Evolutionary conservation across 2,329 filamentous ascomycete genomes (phyloP).

Genomic region (Fusarium chaquense): DNA sequence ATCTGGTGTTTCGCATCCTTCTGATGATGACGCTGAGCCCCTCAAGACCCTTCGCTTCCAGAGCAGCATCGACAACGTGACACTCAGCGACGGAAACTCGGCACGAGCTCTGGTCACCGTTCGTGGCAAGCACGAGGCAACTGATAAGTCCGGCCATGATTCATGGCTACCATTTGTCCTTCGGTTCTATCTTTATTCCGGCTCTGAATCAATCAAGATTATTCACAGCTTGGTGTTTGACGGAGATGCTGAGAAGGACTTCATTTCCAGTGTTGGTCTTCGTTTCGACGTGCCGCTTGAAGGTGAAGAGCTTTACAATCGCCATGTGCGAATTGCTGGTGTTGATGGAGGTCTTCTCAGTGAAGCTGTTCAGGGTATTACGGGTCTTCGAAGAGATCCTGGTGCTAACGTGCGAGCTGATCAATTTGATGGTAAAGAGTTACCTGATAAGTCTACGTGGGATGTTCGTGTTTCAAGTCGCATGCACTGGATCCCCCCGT

Average conservation of each 20-base stretch:
- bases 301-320: constrained; percentile 66
- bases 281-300: constrained; percentile 67
- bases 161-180: constrained; percentile 64
- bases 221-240: constrained; percentile 70
- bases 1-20: constrained; percentile 56
- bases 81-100: constrained; percentile 57
- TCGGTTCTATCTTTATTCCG: constrained; percentile 70
- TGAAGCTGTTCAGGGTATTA: constrained; percentile 70
- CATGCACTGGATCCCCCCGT: constrained; percentile 68
- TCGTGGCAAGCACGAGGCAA: constrained; percentile 54
- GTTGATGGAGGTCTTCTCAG: constrained; percentile 66
- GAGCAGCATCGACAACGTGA: constrained; percentile 64
- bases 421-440: constrained; percentile 62
- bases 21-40: constrained; percentile 36
- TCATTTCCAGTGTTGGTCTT: constrained; percentile 67
- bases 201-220: constrained; percentile 66
- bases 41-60: constrained; percentile 60
- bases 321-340: constrained; percentile 68
- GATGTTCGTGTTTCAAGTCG: constrained; percentile 58
- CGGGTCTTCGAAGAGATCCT: constrained; percentile 68
- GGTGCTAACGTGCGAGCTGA: constrained; percentile 60
- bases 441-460: constrained; percentile 61
- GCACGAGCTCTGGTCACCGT: constrained; percentile 60
- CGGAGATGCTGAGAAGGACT: constrained; percentile 60
- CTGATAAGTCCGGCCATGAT: constrained; percentile 48